Base-by-base conservation (phyloP, 768 basidiomycete genomes). In the Auricularia sp. region DNA sequence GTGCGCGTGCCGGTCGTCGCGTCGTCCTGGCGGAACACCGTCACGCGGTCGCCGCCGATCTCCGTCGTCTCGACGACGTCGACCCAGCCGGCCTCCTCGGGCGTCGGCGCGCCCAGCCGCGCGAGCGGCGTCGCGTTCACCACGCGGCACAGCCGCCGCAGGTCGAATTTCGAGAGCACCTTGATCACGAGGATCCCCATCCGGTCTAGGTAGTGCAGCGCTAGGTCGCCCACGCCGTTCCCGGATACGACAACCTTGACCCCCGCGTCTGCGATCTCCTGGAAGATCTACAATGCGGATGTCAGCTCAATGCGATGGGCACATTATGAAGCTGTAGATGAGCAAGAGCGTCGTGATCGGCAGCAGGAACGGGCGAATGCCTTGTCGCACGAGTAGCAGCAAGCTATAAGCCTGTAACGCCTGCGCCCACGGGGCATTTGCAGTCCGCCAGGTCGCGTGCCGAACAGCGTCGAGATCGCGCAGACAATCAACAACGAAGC, bases 21-120 rank as follows among this genome's bases (percentile, higher is more conserved):
- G 70, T 87, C 82, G 14, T 47, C 47, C 73, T 99, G 97, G 16
- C 97, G 82, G 65, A 99, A 84, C 1, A 99, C 97, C 0, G 95
- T 98, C 61, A 98, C 97, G 64, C 96, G 88, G 77, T 99, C 97
- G 4, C 97, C 96, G 54, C 97, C 97, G 70, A 99, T 88, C 74
- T 99, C 97, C 65, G 88, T 85, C 34, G 90, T 92, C 80, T 99
- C 97, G 72, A 98, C 91, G 23, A 98, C 81, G 72, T 98, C 97
- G 67, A 96, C 86, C 70, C 81, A 87, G 54, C 97, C 97, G 23
- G 92, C 93, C 77, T 99, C 97, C 74, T 99, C 97, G 0, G 93
- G 85, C 12, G 93, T 98, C 3, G 97, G 97, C 0, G 93, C 92
- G 65, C 97, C 97, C 66, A 99, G 82, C 58, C 97, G 89, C 1